Percentiles rank a stretch among this genome's conserved stretches.
These are phyloP conservation scores for Lactarius hatsudake DNA, from an alignment of 768 basidiomycete genomes.

Conservation along the genomic window DNA sequence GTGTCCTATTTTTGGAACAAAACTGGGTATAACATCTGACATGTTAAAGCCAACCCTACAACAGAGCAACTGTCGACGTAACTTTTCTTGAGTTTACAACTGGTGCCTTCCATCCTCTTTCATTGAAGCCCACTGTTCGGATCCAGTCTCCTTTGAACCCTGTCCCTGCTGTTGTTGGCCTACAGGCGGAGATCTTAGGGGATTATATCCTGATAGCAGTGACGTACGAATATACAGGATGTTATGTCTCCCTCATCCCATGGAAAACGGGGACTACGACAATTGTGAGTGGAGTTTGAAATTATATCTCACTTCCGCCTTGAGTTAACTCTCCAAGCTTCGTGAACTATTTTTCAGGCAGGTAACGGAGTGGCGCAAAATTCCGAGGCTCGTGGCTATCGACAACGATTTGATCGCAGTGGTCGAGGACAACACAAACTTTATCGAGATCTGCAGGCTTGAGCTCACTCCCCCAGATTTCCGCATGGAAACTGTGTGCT, in stretches of 20 bases:
- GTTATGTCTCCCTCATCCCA: slow-evolving; percentile 14
- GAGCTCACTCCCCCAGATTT: slow-evolving; percentile 1
- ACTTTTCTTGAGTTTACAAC: slow-evolving; percentile 15
- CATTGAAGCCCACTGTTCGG: slow-evolving; percentile 5
- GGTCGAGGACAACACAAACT: slow-evolving; percentile 1
- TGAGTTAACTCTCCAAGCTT: slow-evolving; percentile 1
- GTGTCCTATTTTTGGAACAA: not conserved
- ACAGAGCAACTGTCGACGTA: not conserved
- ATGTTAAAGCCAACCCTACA: not conserved
- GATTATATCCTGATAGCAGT: slow-evolving; percentile 14
- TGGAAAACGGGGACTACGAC: slow-evolving; percentile 16
- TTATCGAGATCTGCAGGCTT: slow-evolving; percentile 17
- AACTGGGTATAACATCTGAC: not conserved
- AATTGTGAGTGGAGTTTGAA: not conserved
- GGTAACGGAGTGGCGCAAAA: slow-evolving; percentile 8
- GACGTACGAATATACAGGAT: slow-evolving; percentile 9
- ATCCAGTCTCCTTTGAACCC: slow-evolving; percentile 3
- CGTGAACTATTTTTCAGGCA: not conserved
- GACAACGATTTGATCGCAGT: slow-evolving; percentile 11
- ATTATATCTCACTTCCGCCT: not conserved
- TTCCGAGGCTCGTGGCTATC: slow-evolving; percentile 12
- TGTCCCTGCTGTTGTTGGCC: slow-evolving; percentile 2
- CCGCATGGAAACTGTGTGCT: slow-evolving; percentile 1
- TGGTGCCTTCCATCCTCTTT: slow-evolving; percentile 12
- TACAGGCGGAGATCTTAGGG: slow-evolving; percentile 8